Base-by-base conservation (phyloP, 2,329 filamentous ascomycete genomes). In the Daldinia eschscholtzii region DNA sequence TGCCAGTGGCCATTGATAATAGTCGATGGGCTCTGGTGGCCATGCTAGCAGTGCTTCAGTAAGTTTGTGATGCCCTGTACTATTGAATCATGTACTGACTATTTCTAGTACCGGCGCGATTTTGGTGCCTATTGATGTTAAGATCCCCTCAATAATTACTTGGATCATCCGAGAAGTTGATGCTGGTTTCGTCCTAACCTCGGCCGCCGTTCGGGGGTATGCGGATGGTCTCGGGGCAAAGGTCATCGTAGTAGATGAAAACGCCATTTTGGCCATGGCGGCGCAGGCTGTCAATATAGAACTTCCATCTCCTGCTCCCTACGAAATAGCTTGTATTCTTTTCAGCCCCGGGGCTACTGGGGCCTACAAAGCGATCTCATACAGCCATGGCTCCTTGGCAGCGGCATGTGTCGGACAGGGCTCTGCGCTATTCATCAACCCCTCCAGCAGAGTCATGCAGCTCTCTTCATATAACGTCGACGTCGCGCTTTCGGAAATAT, bases 1-100 rank as follows among this genome's bases (percentile, higher is more conserved):
- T 94, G 1, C 89, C 89, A 4, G 83, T 94, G 5, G 86, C 90
- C 18, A 84, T 93, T 74, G 88, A 92, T 48, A 94, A 93, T 79
- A 92, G 87, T 20, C 80, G 89, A 13, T 86, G 91, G 76, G 84
- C 92, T 0, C 91, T 93, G 55, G 81, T 93, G 42, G 86, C 89
- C 6, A 90, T 94, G 67, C 82, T 94, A 20, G 91, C 91, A 0
- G 84, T 90, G 1, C 80, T 93, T 48, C 91, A 92, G 79, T 83
- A 84, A 63, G 89, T 89, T 9, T 0, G 26, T 35, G 0, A 35
- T 41, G 30, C 20, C 10, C 13, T 13, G 30, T 26, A 5, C 30
- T 10, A 23, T 5, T 50, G 7, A 37, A 37, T 13, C 20, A 10
- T 55, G 35, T 60, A 61, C 53, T 71, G 46, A 71, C 35, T 1